Conservation (phyloP, 2,329 filamentous ascomycete genomes). For the Verticillium dahliae region DNA sequence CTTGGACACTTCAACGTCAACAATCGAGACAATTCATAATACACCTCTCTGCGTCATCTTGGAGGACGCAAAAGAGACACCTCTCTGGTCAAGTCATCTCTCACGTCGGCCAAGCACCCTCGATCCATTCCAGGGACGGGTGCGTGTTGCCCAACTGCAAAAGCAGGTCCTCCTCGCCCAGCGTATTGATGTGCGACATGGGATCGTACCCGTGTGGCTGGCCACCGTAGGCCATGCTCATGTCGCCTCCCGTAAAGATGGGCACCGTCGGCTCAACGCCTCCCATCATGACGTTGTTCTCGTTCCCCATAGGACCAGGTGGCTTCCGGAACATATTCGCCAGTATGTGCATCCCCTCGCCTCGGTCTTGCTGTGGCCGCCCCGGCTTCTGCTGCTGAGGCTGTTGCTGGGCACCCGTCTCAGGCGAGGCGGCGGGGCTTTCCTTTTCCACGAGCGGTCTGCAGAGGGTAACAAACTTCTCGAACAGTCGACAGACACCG, state of each 20-base stretch:
- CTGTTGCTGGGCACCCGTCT: background rate
- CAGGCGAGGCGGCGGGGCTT: background rate
- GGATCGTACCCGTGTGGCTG: background rate
- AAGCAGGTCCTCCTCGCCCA: conserved; percentile 1
- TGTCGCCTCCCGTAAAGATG: background rate
- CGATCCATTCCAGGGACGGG: conserved; percentile 1
- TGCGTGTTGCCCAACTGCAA: background rate
- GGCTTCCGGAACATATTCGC: conserved; percentile 2
- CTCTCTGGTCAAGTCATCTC: background rate
- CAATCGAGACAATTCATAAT: background rate
- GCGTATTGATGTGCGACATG: conserved; percentile 1
- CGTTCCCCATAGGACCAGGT: background rate
- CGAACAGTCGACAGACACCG: background rate
- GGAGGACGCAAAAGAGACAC: too few species aligned
- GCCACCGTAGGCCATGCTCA: background rate
- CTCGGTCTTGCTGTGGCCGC: background rate
- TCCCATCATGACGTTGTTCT: background rate
- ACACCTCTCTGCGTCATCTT: background rate
- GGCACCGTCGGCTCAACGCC: background rate
- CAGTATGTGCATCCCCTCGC: background rate
- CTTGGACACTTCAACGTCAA: too few species aligned
- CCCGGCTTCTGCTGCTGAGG: background rate
- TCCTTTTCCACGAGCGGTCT: background rate
- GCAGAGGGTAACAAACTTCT: background rate
- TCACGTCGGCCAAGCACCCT: conserved; percentile 12